Evolutionary conservation across 805 yeast species (phyloP), one percentile per base, ranked within the genome.

Genomic region (Danielia reshetovae): DNA sequence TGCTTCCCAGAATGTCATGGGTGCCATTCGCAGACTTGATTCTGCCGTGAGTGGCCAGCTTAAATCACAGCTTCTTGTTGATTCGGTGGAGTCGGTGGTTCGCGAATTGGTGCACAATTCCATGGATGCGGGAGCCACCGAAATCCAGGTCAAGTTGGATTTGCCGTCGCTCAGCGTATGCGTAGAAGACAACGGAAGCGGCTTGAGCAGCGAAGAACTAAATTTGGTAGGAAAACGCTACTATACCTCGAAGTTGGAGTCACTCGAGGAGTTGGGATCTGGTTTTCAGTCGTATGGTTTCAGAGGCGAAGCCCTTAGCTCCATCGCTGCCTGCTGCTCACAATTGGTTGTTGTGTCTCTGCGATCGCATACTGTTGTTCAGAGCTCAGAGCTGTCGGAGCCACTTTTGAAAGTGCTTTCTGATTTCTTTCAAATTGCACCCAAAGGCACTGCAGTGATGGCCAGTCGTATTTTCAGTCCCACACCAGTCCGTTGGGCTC

Each of bases 131-230:
- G 55, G 59, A 0, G 76, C 86, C 0, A 46, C 56, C 1, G 35
- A 40, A 3, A 51, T 77, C 5, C 19, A 42, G 3, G 57, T 78
- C 2, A 38, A 48, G 7, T 19, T 63, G 3, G 70, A 70, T 38
- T 45, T 61, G 4, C 33, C 48, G 0, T 45, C 59, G 1, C 44
- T 71, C 5, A 49, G 60, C 15, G 47, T 70, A 9, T 43, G 45
- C 4, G 79, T 85, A 1, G 40, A 42, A 1, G 97, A 89, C 55
- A 66, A 89, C 54, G 97, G 97, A 0, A 18, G 14, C 2, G 97
- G 97, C 0, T 75, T 89, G 2, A 37, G 43, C 4, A 65, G 68
- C 0, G 62, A 48, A 0, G 80, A 79, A 29, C 48, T 84, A 31
- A 57, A 47, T 1, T 25, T 45, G 2, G 49, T 83, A 1, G 87